These are phyloP conservation scores for Rhynchospora breviuscula DNA, from an alignment of 176 grass and related monocot genomes.

Conservation along the genomic window DNA sequence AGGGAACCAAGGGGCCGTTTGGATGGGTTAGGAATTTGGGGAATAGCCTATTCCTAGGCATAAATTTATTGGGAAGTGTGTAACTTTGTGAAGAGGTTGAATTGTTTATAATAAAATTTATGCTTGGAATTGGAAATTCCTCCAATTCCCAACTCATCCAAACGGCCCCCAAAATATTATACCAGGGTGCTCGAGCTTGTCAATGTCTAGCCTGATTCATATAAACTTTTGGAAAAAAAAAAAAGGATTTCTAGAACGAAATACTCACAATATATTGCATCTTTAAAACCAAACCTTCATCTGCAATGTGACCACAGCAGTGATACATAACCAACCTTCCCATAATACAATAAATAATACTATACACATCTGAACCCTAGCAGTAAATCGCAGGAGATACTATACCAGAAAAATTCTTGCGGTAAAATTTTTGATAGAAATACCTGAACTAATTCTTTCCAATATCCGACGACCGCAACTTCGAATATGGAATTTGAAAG, in stretches of 20 bases:
- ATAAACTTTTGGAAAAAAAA: too few species aligned
- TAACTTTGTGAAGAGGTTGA: too few species aligned
- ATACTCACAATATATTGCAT: not conserved
- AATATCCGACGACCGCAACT: not conserved
- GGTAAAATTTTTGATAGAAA: not conserved
- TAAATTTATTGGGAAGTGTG: too few species aligned
- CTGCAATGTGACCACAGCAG: not conserved
- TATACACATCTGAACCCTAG: not conserved
- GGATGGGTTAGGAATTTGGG: too few species aligned
- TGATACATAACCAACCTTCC: not conserved
- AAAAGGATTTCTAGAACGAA: too few species aligned
- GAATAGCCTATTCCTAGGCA: too few species aligned
- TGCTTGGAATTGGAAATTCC: too few species aligned
- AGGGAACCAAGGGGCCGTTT: too few species aligned
- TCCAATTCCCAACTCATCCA: too few species aligned
- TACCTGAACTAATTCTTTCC: not conserved
- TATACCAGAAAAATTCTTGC: not conserved
- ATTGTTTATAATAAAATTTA: too few species aligned
- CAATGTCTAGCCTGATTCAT: not conserved
- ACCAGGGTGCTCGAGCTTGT: not conserved
- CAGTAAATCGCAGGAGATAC: too few species aligned
- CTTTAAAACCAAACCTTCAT: not conserved
- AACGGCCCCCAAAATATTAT: too few species aligned
- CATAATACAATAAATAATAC: not conserved
- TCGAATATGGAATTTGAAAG: not conserved